Evolutionary conservation across 2,329 filamentous ascomycete species (phyloP), one percentile per base, ranked within the genome.

Genomic region (Endoconidiophora polonica): DNA sequence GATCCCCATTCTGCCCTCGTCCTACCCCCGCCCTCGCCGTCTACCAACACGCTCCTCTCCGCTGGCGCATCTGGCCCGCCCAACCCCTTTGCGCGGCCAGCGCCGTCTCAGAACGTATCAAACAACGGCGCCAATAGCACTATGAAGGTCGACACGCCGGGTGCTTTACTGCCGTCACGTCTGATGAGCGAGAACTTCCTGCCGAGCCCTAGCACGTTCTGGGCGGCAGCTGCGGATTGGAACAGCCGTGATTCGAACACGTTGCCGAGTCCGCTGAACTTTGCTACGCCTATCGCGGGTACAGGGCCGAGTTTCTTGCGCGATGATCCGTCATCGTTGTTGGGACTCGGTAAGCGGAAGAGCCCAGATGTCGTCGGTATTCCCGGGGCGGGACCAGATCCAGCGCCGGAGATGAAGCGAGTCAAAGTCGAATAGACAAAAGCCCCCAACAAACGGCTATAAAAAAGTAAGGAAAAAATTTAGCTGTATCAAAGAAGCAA

Each of bases 11-110:
- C 76, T 2, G 75, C 77, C 44, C 69, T 94, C 18, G 86, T 95
- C 2, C 72, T 98, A 4, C 91, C 91, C 16, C 90, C 90, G 5
- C 91, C 91, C 0, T 95, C 91, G 1, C 90, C 91, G 0, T 94
- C 86, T 26, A 84, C 86, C 2, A 83, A 83, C 20, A 79, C 86
- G 2, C 71, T 96, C 5, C 70, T 95, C 50, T 94, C 87, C 44
- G 91, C 91, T 0, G 91, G 91, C 39, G 90, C 91, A 6, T 83
- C 81, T 37, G 91, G 91, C 0, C 91, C 91, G 12, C 87, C 87
- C 2, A 98, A 98, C 62, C 91, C 91, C 0, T 98, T 96, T 63
- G 91, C 91, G 5, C 76, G 90, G 40, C 91, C 90, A 1, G 76
- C 81, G 23, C 86, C 84, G 3, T 85, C 87, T 24, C 72, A 77